These are phyloP conservation scores for Mycena venus DNA, from an alignment of 768 basidiomycete genomes.

Conservation along the genomic window DNA sequence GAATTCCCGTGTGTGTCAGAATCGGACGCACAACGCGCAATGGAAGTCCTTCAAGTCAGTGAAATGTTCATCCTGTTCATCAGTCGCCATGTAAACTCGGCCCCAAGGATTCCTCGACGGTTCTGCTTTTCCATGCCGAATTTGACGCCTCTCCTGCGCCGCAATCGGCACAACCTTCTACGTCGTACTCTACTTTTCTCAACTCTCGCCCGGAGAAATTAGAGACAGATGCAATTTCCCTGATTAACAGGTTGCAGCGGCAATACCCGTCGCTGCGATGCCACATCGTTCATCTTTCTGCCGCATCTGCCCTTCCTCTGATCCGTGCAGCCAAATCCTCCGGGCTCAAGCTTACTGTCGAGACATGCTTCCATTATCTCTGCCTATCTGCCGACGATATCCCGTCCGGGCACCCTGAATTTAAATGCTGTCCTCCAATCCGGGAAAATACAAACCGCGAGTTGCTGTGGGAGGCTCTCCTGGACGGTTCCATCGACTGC, in stretches of 20 bases:
- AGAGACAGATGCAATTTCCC: slow-evolving; percentile 85
- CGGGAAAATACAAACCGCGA: slow-evolving; percentile 81
- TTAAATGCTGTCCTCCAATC: slow-evolving; percentile 98
- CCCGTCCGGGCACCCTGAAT: slow-evolving; percentile 83
- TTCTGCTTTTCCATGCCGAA: slow-evolving; percentile 95
- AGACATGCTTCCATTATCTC: slow-evolving; percentile 99
- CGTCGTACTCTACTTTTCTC: slow-evolving; percentile 85
- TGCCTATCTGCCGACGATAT: slow-evolving; percentile 80
- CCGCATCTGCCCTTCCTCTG: slow-evolving; percentile 82
- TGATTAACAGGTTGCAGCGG: slow-evolving; percentile 77
- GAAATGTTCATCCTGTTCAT: slow-evolving; percentile 14
- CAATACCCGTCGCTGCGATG: slow-evolving; percentile 78
- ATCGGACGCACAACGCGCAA: slow-evolving; percentile 74
- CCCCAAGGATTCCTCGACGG: slow-evolving; percentile 74
- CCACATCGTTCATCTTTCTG: slow-evolving; percentile 97
- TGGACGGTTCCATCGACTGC: slow-evolving; percentile 88
- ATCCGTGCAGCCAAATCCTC: slow-evolving; percentile 77
- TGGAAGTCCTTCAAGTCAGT: slow-evolving; percentile 80
- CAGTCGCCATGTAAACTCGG: slow-evolving; percentile 3
- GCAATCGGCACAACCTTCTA: slow-evolving; percentile 42
- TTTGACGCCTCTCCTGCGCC: slow-evolving; percentile 57
- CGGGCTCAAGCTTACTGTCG: slow-evolving; percentile 85
- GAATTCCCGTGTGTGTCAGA: slow-evolving; percentile 93
- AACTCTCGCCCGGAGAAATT: slow-evolving; percentile 84
- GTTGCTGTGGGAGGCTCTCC: slow-evolving; percentile 83